Conservation (phyloP, 1,284 basidiomycete genomes). For the Inonotus hispidus region DNA sequence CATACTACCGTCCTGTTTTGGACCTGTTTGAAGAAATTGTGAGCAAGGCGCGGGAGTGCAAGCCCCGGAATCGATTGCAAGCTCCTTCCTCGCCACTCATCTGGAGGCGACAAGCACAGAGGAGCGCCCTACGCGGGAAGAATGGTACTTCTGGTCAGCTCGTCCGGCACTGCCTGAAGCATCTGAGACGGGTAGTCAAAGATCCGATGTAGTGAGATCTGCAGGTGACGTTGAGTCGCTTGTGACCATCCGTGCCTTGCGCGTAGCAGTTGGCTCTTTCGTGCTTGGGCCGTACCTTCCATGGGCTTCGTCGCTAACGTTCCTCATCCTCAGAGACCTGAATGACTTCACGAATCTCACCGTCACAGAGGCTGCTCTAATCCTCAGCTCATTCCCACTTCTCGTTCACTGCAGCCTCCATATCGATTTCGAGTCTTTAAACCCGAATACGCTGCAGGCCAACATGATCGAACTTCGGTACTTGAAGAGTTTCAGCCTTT, state of each 20-base stretch:
- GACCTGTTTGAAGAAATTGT: conserved; percentile 14
- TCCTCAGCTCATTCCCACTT: conserved; percentile 11
- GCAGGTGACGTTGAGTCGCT: neutral
- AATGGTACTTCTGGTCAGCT: conserved; percentile 20
- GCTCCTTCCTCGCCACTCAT: conserved; percentile 12
- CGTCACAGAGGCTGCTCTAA: neutral
- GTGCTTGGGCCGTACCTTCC: conserved; percentile 12
- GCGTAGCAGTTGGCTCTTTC: conserved; percentile 12
- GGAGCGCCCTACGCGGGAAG: conserved; percentile 5
- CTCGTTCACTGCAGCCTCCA: conserved; percentile 16
- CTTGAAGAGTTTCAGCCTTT: conserved; percentile 10
- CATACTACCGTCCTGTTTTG: neutral
- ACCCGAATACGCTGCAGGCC: neutral
- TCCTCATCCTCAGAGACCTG: conserved; percentile 11
- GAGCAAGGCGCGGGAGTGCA: neutral
- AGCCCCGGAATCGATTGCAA: conserved; percentile 1
- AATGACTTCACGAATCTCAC: conserved; percentile 11
- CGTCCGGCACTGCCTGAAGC: neutral
- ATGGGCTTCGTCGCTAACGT: conserved; percentile 9
- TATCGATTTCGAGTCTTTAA: conserved; percentile 5
- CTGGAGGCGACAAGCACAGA: conserved; percentile 11
- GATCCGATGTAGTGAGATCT: neutral
- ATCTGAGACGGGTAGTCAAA: neutral
- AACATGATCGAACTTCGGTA: neutral
- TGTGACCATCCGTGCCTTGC: conserved; percentile 13